phyloP scores from a whole-genome alignment of 805 yeast species.

The Candida sakaeoensis region DNA sequence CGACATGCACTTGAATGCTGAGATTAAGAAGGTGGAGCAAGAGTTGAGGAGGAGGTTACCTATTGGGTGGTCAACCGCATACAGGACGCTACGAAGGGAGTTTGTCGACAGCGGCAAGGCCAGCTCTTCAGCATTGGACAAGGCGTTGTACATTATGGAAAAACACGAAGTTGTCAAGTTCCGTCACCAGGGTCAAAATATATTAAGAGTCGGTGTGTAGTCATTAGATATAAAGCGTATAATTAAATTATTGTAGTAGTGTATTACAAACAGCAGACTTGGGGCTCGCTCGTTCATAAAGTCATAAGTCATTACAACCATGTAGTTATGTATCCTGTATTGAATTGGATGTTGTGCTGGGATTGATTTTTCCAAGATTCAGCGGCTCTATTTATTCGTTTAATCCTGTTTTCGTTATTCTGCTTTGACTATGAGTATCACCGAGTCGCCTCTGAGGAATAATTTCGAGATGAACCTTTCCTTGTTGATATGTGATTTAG shows the following conservation, averaged over 20 bases:
- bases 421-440: constrained; percentile 69
- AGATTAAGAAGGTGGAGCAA: constrained; percentile 74
- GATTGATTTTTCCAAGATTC: too few species aligned
- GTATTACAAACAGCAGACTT: too few species aligned
- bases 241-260: too few species aligned
- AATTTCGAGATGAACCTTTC: constrained; percentile 80
- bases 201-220: constrained; percentile 70
- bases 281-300: too few species aligned
- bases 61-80: constrained; percentile 93
- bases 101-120: constrained; percentile 65
- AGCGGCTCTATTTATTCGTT: too few species aligned
- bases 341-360: too few species aligned
- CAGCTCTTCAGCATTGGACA: constrained; percentile 71
- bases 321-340: too few species aligned
- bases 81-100: constrained; percentile 77
- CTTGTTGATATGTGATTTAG: constrained; percentile 59
- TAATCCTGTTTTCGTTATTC: too few species aligned
- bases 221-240: not conserved
- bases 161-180: constrained; percentile 84
- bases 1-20: constrained; percentile 60
- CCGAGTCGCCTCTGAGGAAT: constrained; percentile 94
- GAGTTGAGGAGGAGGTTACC: constrained; percentile 89
- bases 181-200: constrained; percentile 80
- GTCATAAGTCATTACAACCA: too few species aligned
- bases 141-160: constrained; percentile 77